Base-by-base conservation (phyloP, 1,284 basidiomycete genomes). In the Cystobasidiaceae sp. region DNA sequence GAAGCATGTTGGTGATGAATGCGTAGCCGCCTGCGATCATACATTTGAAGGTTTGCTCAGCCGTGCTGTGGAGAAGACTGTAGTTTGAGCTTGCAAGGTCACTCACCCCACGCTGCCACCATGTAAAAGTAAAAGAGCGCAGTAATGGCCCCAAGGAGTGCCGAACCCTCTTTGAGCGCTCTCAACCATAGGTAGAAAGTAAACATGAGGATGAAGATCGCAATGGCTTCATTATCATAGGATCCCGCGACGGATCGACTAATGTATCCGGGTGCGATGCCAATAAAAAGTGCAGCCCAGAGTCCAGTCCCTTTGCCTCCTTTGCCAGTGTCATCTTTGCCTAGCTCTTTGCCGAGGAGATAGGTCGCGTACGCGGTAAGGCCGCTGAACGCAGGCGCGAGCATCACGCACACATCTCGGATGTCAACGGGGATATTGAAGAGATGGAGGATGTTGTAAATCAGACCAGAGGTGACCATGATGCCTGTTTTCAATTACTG, bases 1-100 rank as follows among this genome's bases (percentile, higher is more conserved):
- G 96, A 67, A 98, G 92, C 93, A 99, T 97, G 83, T 99, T 99
- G 65, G 96, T 99, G 79, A 99, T 99, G 82, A 98, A 99, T 1
- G 91, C 96, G 78, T 98, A 99, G 71, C 96, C 96, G 81, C 87
- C 87, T 89, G 71, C 45, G 13, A 43, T 27, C 54, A 19, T 8
- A 44, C n/a, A n/a, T n/a, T n/a, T n/a, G n/a, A n/a, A n/a, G n/a
- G n/a, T n/a, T n/a, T n/a, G n/a, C n/a, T n/a, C n/a, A n/a, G n/a
- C n/a, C n/a, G n/a, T n/a, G n/a, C n/a, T n/a, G n/a, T n/a, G n/a
- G n/a, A n/a, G n/a, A n/a, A n/a, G n/a, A n/a, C n/a, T n/a, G n/a
- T n/a, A n/a, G n/a, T n/a, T n/a, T n/a, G n/a, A n/a, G n/a, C n/a
- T n/a, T n/a, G n/a, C n/a, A n/a, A n/a, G 33, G 45, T 27, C 34